A percentile compares a stretch with the other conserved stretches of the same genome.
Evolutionary conservation across 257 asterid species (phyloP).

Genomic region (Pogostemon cablin): DNA sequence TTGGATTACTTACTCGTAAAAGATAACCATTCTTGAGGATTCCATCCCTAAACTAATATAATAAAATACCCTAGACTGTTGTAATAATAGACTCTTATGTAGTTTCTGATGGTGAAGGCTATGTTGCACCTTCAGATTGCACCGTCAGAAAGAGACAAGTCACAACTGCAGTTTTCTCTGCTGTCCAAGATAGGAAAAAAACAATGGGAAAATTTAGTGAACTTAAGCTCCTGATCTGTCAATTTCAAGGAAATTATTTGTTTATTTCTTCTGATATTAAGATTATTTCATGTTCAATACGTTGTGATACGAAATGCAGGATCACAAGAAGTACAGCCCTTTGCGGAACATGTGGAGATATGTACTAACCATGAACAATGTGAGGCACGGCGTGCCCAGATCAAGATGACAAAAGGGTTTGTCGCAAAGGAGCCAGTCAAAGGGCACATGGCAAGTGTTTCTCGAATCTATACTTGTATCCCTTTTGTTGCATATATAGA

Average conservation of each 20-base stretch:
- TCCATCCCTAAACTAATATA: too few relatives aligned
- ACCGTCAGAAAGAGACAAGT: conserved; percentile 10
- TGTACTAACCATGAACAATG: conserved; percentile 84
- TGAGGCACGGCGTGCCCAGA: conserved; percentile 70
- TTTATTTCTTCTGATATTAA: background rate
- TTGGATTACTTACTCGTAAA: too few relatives aligned
- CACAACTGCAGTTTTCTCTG: conserved; percentile 13
- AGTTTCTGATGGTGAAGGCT: conserved; percentile 17
- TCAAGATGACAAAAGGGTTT: conserved; percentile 87
- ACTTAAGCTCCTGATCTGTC: conserved; percentile 19
- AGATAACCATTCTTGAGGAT: too few relatives aligned
- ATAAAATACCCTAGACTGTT: background rate
- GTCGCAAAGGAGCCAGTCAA: conserved; percentile 82
- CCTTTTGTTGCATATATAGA: background rate
- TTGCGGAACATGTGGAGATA: conserved; percentile 55
- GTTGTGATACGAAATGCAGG: conserved; percentile 48
- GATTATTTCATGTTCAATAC: conserved; percentile 16
- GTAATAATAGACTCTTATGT: background rate
- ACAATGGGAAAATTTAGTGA: conserved; percentile 10
- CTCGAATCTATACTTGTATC: background rate
- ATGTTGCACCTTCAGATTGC: background rate
- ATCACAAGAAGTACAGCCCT: conserved; percentile 74
- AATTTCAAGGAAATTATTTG: conserved; percentile 24
- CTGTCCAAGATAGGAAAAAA: conserved; percentile 23
- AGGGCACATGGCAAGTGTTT: conserved; percentile 82